A percentile compares a stretch with the other conserved stretches of the same genome.
Evolutionary conservation across 2,329 filamentous ascomycete genomes (phyloP).

Genomic region (Xylaria sp.): DNA sequence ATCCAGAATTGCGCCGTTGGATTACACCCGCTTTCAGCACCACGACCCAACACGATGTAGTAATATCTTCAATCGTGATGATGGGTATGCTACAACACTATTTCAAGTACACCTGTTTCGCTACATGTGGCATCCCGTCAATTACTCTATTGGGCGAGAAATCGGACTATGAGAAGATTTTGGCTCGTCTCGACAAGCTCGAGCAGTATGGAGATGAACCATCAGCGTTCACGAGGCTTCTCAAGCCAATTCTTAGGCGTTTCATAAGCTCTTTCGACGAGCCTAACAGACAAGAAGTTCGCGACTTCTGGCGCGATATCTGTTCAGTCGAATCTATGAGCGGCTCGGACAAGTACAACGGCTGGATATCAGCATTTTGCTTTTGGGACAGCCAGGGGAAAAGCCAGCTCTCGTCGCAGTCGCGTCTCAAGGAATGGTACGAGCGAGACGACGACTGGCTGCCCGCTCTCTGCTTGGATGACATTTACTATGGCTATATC

Average conservation of each 20-base stretch:
- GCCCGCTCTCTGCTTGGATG: background rate
- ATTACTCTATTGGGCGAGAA: constrained; percentile 62
- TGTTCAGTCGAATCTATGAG: background rate
- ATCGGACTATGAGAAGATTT: constrained; percentile 56
- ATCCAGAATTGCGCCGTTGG: constrained; percentile 56
- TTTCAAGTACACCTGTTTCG: constrained; percentile 51
- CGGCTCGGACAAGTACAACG: background rate
- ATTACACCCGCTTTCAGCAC: constrained; percentile 64
- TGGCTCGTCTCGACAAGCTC: constrained; percentile 52
- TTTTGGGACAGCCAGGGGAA: constrained; percentile 22
- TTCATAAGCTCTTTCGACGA: constrained; percentile 54
- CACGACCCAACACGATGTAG: constrained; percentile 56
- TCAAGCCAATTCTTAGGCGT: constrained; percentile 52
- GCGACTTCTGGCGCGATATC: constrained; percentile 51
- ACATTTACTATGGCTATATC: background rate
- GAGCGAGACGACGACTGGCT: background rate
- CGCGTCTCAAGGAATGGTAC: background rate
- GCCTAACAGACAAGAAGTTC: constrained; percentile 41
- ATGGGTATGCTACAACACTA: constrained; percentile 63
- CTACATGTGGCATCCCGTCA: constrained; percentile 61
- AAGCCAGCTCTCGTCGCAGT: background rate
- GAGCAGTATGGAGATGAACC: constrained; percentile 52
- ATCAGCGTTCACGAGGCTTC: constrained; percentile 47
- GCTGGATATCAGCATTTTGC: constrained; percentile 33
- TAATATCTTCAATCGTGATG: constrained; percentile 58